Evolutionary conservation across 164 flowering plant genomes (phyloP), one percentile per base, ranked within the genome.

Genomic region (Macadamia integrifolia): DNA sequence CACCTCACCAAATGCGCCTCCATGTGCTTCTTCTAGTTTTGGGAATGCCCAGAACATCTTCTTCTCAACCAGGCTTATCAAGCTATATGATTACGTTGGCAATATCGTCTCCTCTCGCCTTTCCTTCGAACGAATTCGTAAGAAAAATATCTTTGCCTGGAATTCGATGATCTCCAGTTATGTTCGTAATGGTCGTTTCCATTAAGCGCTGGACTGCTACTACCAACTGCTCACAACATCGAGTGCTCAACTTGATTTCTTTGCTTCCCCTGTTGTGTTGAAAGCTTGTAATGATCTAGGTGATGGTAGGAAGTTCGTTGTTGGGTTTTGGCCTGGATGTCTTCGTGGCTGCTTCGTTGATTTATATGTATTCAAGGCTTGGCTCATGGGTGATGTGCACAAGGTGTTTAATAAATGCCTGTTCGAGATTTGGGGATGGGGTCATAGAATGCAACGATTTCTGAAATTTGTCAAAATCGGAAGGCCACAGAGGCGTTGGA

Each of bases 361-460:
- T 88, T 63, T 86, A 88, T 66, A 68, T 87, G 87, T 88, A 90
- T 67, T 76, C 81, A 9, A 72, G 86, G 66, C 81, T 82, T 74
- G 82, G 3, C 58, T 68, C 6, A 64, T 77, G 23, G 70, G 17
- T 61, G 70, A 69, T 64, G 91, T 92, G 1, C 81, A 77, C 30
- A 70, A 62, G 28, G 59, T 87, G 70, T 89, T 89, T 68, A 79
- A 80, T 57, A 82, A 40, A 90, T 90, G 89, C 74, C 80, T 0
- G 44, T 60, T 6, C 71, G 83, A 65, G 89, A 85, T 71, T 65
- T 75, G 74, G 23, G 23, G 23, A 23, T 23, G 23, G 89, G 83
- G 62, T 81, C 86, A 43, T 89, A 90, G 95, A 89, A 89, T 71
- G 83, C 92, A 6, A 74, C 84, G 78, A 80, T 88, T 73, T 85